Evolutionary conservation across 768 basidiomycete species (phyloP).

Genomic region (Leucosporidium creatinivorum): DNA sequence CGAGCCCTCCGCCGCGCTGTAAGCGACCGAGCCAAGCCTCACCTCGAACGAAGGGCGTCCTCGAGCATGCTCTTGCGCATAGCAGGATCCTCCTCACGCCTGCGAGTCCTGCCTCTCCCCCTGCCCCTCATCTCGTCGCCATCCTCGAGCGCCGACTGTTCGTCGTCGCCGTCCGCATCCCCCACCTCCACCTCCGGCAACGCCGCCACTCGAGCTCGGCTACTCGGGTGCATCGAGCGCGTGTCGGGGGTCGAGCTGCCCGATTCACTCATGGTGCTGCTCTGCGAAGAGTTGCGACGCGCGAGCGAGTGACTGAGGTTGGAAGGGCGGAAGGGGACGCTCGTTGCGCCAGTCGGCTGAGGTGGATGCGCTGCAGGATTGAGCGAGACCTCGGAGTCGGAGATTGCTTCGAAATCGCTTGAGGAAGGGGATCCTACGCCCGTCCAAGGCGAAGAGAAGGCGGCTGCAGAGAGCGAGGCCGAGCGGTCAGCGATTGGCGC

Average conservation of each 20-base stretch:
- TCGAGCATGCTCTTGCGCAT: conserved; percentile 22
- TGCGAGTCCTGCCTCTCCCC: conserved; percentile 2
- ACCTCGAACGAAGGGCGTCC: conserved; percentile 28
- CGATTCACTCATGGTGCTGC: background rate
- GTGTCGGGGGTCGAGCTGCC: background rate
- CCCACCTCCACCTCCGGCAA: conserved; percentile 4
- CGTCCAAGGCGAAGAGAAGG: conserved; percentile 12
- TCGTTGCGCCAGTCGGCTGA: too few relatives aligned
- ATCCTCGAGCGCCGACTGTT: conserved; percentile 27
- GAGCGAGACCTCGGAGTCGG: background rate
- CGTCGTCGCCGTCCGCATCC: conserved; percentile 28
- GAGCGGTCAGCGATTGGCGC: too few relatives aligned
- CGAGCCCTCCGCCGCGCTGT: background rate
- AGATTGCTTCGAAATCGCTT: conserved; percentile 23
- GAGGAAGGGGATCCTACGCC: conserved; percentile 14
- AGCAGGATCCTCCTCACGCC: conserved; percentile 19
- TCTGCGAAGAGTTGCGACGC: background rate
- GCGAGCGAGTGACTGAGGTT: conserved; percentile 6
- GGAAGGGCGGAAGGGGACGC: background rate
- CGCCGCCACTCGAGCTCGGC: background rate
- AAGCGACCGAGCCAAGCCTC: background rate
- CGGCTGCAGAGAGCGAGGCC: background rate
- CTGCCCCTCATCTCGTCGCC: conserved; percentile 13
- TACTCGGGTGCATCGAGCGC: too few relatives aligned
- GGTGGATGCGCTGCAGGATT: background rate